Evolutionary conservation across 305 asterid species (phyloP), one percentile per base, ranked within the genome.

Genomic region (Fraxinus paxiana): DNA sequence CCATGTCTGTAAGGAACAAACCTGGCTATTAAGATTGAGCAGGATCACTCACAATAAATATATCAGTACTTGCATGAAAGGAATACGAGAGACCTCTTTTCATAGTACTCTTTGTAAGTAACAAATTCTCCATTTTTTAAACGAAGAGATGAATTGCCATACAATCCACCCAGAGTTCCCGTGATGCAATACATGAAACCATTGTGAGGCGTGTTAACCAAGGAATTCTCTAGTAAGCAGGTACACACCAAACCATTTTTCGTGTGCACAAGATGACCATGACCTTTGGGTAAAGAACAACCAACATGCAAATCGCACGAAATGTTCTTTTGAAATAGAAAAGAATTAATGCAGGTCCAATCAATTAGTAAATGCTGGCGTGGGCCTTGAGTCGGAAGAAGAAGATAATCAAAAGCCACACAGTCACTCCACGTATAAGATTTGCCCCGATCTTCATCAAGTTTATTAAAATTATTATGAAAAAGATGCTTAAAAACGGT

Each of bases 161-260:
- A 77, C 77, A 85, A 43, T 37, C 84, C 85, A 43, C 88, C 85
- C 85, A 93, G 46, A 63, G 77, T 72, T 33, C 92, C 94, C 8
- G 79, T 51, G 6, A 87, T 67, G 83, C 92, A 88, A 84, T 95
- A 91, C 41, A 90, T 13, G 31, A 8, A n/a, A 43, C 84, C 89
- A 63, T 88, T 93, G 78, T 95, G 97, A 54, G 98, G 95, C 0
- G 99, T 95, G 24, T 81, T 13, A 1, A 91, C 93, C 48, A 95
- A 81, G 17, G 96, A 90, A 73, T 90, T 92, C 79, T 91, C 89
- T 78, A 95, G 33, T 85, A 83, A 4, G 82, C 95, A 92, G 63
- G 82, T 35, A 77, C 97, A 92, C 15, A 94, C 88, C 82, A 83
- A 26, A 30, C 93, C 92, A 61, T 79, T 81, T 77, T 79, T 85